Conservation (phyloP, 2,329 filamentous ascomycete genomes). For the Rhynchosporium graminicola region DNA sequence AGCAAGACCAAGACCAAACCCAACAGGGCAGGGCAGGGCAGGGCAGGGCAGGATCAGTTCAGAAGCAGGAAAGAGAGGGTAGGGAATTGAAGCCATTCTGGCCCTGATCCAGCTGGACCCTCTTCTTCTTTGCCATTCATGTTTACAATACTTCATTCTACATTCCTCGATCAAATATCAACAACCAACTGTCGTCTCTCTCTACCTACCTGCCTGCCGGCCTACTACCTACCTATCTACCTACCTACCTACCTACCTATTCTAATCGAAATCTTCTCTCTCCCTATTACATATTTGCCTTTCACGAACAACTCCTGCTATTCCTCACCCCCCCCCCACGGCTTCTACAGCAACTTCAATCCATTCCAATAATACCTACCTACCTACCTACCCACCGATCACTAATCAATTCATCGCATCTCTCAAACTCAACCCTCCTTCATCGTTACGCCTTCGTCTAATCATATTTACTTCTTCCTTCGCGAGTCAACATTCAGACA, state of each 20-base stretch:
- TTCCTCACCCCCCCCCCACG: slow-evolving; percentile 1
- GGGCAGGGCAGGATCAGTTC: background rate
- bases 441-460: background rate
- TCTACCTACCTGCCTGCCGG: background rate
- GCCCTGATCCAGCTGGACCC: background rate
- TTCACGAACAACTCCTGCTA: background rate
- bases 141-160: background rate
- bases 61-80: background rate
- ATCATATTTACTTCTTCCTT: slow-evolving; percentile 1
- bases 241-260: background rate
- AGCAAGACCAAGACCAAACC: background rate
- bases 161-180: background rate
- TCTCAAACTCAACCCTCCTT: background rate
- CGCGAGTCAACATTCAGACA: background rate
- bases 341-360: slow-evolving; percentile 4
- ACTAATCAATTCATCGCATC: background rate
- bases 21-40: background rate
- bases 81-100: no score
- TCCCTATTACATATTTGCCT: background rate
- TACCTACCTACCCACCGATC: background rate
- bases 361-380: background rate
- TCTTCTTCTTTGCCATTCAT: background rate
- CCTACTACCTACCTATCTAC: background rate
- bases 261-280: background rate
- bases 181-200: no score